Conservation (phyloP, 1,139 yeast species). For the Suhomyces terraborum region DNA sequence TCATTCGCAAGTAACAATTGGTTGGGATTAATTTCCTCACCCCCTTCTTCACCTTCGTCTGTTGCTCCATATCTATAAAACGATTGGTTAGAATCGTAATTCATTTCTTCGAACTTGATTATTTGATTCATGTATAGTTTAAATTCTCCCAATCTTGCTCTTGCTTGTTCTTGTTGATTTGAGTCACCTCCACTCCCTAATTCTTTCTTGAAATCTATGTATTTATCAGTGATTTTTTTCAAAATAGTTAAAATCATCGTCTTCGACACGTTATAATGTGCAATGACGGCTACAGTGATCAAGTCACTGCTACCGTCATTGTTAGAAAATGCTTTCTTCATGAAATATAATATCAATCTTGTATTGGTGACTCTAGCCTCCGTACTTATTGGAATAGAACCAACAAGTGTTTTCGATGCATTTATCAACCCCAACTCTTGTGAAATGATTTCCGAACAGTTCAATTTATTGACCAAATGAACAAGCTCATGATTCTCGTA, state of each 20-base stretch:
- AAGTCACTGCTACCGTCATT: constrained; percentile 50
- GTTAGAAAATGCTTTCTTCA: constrained; percentile 47
- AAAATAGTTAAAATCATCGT: constrained; percentile 49
- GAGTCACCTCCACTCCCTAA: constrained; percentile 20
- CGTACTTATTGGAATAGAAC: constrained; percentile 42
- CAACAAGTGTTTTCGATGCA: constrained; percentile 47
- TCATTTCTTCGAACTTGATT: constrained; percentile 51
- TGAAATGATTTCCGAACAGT: constrained; percentile 56
- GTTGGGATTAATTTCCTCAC: constrained; percentile 36
- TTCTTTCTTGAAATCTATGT: constrained; percentile 42
- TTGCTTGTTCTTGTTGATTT: constrained; percentile 17
- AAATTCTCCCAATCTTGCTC: constrained; percentile 47
- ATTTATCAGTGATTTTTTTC: constrained; percentile 53
- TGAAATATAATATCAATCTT: constrained; percentile 47
- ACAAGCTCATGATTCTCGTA: constrained; percentile 51
- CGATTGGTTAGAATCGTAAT: constrained; percentile 39
- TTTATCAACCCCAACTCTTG: constrained; percentile 57
- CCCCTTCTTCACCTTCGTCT: constrained; percentile 20
- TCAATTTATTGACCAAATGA: constrained; percentile 41
- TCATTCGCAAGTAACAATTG: constrained; percentile 46
- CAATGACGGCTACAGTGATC: constrained; percentile 51
- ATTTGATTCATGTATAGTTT: constrained; percentile 55
- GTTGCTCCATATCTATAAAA: constrained; percentile 36
- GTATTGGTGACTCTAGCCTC: constrained; percentile 32
- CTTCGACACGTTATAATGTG: constrained; percentile 46